Conservation (phyloP, 257 asterid genomes). For the Henckelia pumila region DNA sequence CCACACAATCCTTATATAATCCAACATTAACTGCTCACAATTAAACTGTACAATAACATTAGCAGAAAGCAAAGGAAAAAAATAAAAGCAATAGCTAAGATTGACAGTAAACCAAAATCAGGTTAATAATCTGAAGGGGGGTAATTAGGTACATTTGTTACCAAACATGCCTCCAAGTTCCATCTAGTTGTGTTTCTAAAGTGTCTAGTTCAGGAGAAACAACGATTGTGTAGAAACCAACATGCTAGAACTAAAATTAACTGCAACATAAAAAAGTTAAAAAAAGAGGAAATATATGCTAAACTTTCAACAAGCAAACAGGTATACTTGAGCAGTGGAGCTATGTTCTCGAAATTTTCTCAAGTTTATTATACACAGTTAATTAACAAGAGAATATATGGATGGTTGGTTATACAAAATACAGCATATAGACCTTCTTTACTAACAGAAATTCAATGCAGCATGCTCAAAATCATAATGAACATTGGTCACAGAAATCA, state of each 20-base stretch:
- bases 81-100: constrained; percentile 5
- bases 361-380: background rate
- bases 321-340: background rate
- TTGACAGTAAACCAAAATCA: constrained; percentile 16
- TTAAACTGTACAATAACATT: background rate
- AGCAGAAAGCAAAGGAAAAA: constrained; percentile 19
- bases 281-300: background rate
- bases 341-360: background rate
- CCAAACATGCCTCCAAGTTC: background rate
- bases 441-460: constrained; percentile 12
- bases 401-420: no score
- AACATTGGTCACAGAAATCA: constrained; percentile 18
- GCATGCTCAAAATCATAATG: constrained; percentile 4
- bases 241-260: background rate
- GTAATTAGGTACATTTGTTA: background rate
- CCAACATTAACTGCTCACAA: background rate
- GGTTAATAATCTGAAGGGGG: constrained; percentile 3
- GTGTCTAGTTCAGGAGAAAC: constrained; percentile 17
- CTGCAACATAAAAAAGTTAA: constrained; percentile 3
- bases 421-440: background rate
- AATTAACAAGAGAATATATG: background rate
- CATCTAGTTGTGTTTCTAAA: background rate
- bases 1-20: constrained; percentile 11
- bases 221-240: background rate
- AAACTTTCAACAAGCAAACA: constrained; percentile 9